Conservation (phyloP, 257 asterid genomes). For the Nicotiana benthamiana region DNA sequence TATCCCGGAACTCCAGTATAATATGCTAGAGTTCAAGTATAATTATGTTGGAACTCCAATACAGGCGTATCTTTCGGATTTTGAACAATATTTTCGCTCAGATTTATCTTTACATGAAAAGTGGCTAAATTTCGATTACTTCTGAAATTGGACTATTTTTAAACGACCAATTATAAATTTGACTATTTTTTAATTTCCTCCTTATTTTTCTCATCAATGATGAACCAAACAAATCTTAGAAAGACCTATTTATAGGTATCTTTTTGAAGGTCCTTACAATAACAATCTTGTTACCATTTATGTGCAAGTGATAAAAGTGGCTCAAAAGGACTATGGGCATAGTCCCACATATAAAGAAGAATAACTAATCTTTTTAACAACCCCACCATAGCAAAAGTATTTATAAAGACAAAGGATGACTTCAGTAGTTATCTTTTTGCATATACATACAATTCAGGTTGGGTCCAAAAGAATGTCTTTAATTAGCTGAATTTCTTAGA, state of each 20-base stretch:
- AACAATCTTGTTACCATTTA: not conserved
- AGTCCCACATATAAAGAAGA: not conserved
- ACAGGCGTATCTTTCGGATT: too few relatives aligned
- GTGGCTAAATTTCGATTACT: too few relatives aligned
- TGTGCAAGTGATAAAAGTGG: not conserved
- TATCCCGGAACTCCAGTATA: too few relatives aligned
- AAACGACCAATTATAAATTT: too few relatives aligned
- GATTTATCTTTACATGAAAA: too few relatives aligned
- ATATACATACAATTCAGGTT: slow-evolving; percentile 1
- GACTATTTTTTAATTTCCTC: too few relatives aligned
- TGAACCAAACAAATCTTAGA: not conserved
- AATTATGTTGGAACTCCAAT: too few relatives aligned
- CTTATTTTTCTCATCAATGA: not conserved
- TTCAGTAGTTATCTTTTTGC: not conserved
- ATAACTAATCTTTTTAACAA: not conserved
- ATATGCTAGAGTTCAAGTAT: too few relatives aligned
- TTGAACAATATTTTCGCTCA: too few relatives aligned
- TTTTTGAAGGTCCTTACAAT: not conserved
- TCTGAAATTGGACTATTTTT: too few relatives aligned
- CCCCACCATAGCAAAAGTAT: not conserved
- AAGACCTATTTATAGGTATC: not conserved
- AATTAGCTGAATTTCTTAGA: not conserved
- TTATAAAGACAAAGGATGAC: slow-evolving; percentile 1
- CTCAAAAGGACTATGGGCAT: not conserved
- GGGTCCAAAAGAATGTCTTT: not conserved